Base-by-base conservation (phyloP, 192 early-diverging fungal genomes). In the Podila verticillata region DNA sequence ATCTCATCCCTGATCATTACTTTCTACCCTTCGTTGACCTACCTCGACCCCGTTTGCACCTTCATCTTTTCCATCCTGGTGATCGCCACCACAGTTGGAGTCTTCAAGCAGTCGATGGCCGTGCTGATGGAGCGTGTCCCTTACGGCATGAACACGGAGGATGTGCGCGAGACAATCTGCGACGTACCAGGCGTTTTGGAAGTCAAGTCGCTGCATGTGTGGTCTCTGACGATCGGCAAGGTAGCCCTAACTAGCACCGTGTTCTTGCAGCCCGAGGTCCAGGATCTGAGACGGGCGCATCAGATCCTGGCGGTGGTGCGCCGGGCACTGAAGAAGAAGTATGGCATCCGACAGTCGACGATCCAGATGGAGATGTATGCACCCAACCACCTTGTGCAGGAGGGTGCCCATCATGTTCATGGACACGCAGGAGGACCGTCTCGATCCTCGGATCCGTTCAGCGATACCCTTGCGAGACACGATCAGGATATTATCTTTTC, bases 41-140 rank as follows among this genome's bases (percentile, higher is more conserved):
- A 89, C 68, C 87, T 95, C 39, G 94, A 96, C 69, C 95, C 95
- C 0, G 61, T 95, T 15, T 95, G 93, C 82, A 95, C 94, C 6
- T 94, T 95, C 69, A 47, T 94, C 26, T 96, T 96, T 73, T 93
- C 93, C 0, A 74, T 91, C 35, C 75, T 95, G 56, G 94, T 95
- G 29, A 82, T 95, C 28, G 81, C 72, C 15, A 94, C 93, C 8
- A 95, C 95, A 1, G 79, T 90, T 13, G 78, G 85, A 9, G 66
- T 95, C 7, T 86, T 96, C 28, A 86, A 82, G 60, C 86, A 89
- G 57, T 92, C 89, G 13, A 48, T 93, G 5, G 82, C 79, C 0
- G 89, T 95, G 8, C 75, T 95, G 31, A 94, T 95, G 93, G 93
- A 95, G 85, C 84, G 93, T 84, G 75, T 36, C 1, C 91, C 91